phyloP scores from a whole-genome alignment of 2,329 filamentous ascomycete species.

The Colletotrichum sp. region DNA sequence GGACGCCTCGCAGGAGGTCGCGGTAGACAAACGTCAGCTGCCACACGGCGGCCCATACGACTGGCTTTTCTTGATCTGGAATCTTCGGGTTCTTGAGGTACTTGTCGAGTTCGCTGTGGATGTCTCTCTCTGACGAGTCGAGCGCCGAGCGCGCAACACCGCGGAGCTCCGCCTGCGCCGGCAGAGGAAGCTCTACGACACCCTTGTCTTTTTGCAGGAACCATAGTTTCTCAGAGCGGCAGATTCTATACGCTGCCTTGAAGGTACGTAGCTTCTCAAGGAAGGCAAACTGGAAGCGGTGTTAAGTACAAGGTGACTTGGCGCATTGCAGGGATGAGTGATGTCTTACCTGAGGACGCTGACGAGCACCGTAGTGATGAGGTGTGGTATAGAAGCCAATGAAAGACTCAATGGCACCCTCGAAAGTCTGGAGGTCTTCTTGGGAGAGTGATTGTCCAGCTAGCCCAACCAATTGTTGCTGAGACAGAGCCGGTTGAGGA shows the following conservation, averaged over 20 bases:
- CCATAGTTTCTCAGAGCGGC: slow-evolving; percentile 39
- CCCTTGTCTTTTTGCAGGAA: background rate
- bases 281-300: background rate
- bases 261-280: slow-evolving; percentile 39
- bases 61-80: slow-evolving; percentile 39
- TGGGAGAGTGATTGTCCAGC: background rate
- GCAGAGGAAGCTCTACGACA: slow-evolving; percentile 33
- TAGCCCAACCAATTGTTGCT: background rate
- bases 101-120: slow-evolving; percentile 44
- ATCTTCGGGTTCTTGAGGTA: slow-evolving; percentile 27
- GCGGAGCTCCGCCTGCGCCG: slow-evolving; percentile 45
- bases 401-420: background rate
- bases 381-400: background rate
- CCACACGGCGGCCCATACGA: slow-evolving; percentile 54
- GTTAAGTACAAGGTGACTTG: background rate
- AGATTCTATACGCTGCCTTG: slow-evolving; percentile 56
- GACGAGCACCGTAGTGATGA: background rate
- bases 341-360: background rate
- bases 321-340: background rate
- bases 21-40: slow-evolving; percentile 54
- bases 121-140: slow-evolving; percentile 42
- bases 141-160: slow-evolving; percentile 42
- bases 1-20: slow-evolving; percentile 35
- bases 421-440: background rate
- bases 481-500: background rate